Evolutionary conservation across 2,329 filamentous ascomycete species (phyloP).

Genomic region (Penicillium sp.): DNA sequence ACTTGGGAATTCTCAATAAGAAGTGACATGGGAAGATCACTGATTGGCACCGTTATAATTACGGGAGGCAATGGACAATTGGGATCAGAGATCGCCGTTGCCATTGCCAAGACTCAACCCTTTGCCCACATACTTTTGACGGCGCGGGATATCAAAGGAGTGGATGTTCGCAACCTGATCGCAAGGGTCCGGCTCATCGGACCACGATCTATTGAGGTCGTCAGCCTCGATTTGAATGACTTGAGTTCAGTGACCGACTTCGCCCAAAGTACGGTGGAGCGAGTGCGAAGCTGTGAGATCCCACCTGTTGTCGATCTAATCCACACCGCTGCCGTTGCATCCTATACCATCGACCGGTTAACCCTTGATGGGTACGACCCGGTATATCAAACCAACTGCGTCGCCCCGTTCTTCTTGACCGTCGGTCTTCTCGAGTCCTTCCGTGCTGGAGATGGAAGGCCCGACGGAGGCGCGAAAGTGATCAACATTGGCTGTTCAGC

Average conservation of each 20-base stretch:
- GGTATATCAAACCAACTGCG: slow-evolving; percentile 37
- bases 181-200: slow-evolving; percentile 32
- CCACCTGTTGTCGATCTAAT: slow-evolving; percentile 34
- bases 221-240: slow-evolving; percentile 29
- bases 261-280: slow-evolving; percentile 30
- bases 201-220: slow-evolving; percentile 33
- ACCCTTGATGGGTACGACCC: slow-evolving; percentile 35
- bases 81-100: slow-evolving; percentile 35
- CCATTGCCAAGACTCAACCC: slow-evolving; percentile 36
- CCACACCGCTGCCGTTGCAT: slow-evolving; percentile 33
- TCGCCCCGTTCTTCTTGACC: slow-evolving; percentile 36
- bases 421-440: slow-evolving; percentile 36
- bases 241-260: slow-evolving; percentile 33
- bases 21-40: slow-evolving; percentile 30
- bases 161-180: slow-evolving; percentile 27
- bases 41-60: slow-evolving; percentile 36
- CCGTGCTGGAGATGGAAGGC: slow-evolving; percentile 30
- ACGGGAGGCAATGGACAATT: slow-evolving; percentile 35
- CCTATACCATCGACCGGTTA: slow-evolving; percentile 30
- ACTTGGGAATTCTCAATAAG: background rate
- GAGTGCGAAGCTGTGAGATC: slow-evolving; percentile 32
- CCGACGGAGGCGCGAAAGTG: slow-evolving; percentile 31
- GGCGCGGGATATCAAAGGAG: slow-evolving; percentile 28
- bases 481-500: slow-evolving; percentile 37
- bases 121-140: slow-evolving; percentile 34